Percentiles rank a stretch among this genome's conserved stretches.
These are phyloP conservation scores for Articulospora tetracladia DNA, from an alignment of 495 filamentous ascomycete species.

Conservation along the genomic window DNA sequence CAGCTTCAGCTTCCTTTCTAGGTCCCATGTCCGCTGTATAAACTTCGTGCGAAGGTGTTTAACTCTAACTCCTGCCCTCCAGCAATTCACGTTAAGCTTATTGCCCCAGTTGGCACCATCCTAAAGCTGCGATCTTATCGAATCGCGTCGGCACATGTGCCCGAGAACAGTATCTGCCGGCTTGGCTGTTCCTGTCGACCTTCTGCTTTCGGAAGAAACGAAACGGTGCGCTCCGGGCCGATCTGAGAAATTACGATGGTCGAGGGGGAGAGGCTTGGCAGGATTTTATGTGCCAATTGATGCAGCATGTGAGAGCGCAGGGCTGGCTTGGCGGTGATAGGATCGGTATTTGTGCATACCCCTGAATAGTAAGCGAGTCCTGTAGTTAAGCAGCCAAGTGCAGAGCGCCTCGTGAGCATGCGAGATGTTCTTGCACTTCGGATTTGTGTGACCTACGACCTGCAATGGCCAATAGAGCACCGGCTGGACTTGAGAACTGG, in stretches of 20 bases:
- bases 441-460: too few relatives aligned
- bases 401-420: too few relatives aligned
- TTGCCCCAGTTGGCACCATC: background rate
- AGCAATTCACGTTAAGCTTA: background rate
- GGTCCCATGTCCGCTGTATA: background rate
- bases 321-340: background rate
- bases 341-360: background rate
- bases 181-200: background rate
- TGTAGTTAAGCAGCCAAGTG: too few relatives aligned
- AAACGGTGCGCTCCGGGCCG: constrained; percentile 1
- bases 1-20: background rate
- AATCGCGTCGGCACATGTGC: background rate
- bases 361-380: background rate
- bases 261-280: background rate
- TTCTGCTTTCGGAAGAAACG: background rate
- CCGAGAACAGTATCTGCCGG: background rate
- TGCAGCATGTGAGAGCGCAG: background rate
- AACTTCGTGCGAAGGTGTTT: background rate
- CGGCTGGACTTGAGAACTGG: too few relatives aligned
- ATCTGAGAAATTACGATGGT: background rate
- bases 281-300: background rate
- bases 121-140: background rate
- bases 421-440: background rate
- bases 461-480: too few relatives aligned
- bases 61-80: background rate